phyloP scores from a whole-genome alignment of 345 rosid genomes.

The Populus davidiana region DNA sequence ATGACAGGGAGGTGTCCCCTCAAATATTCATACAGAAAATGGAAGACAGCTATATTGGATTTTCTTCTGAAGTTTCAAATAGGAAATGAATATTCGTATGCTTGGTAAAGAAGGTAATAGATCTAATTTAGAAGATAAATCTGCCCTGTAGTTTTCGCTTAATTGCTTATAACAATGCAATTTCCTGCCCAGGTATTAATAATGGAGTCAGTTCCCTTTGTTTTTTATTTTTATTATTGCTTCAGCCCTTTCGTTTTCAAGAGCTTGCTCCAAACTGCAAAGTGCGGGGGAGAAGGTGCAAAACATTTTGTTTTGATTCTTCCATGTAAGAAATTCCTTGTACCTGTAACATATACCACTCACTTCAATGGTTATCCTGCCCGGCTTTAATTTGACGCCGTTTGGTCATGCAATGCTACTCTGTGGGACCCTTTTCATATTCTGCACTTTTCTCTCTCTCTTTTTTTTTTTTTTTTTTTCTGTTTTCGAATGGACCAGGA shows the following conservation, averaged over 20 bases:
- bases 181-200: not conserved
- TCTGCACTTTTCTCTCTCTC: too few relatives aligned
- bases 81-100: not conserved
- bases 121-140: not conserved
- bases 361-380: not conserved
- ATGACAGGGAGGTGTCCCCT: slow-evolving; percentile 60
- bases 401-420: too few relatives aligned
- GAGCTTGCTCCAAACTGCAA: not conserved
- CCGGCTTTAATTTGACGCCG: not conserved
- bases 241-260: not conserved
- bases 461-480: too few relatives aligned
- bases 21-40: slow-evolving; percentile 48
- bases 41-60: slow-evolving; percentile 17
- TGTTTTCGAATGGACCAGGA: too few relatives aligned
- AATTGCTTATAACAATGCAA: not conserved
- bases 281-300: not conserved
- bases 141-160: not conserved
- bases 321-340: too few relatives aligned
- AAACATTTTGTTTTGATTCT: not conserved
- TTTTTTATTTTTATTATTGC: not conserved
- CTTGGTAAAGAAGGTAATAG: not conserved
- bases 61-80: slow-evolving; percentile 9
- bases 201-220: not conserved
- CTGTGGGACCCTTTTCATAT: too few relatives aligned
- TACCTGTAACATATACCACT: too few relatives aligned